These are phyloP conservation scores for Botrytis aclada DNA, from an alignment of 2,329 filamentous ascomycete genomes.

Conservation along the genomic window DNA sequence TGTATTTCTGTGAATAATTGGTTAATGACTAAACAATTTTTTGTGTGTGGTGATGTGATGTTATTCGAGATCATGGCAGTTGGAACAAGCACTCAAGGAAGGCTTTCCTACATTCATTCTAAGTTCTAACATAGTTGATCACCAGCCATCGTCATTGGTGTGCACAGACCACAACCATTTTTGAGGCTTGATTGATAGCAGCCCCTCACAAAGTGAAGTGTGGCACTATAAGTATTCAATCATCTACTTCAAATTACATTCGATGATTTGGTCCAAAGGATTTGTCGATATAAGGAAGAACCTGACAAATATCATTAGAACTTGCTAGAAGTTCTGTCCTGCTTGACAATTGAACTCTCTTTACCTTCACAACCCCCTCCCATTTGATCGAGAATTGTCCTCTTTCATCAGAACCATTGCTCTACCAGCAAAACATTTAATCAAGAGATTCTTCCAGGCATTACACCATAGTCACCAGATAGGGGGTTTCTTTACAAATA, in stretches of 20 bases:
- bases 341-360: background rate
- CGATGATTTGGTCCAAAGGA: background rate
- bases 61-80: background rate
- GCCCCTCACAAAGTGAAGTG: background rate
- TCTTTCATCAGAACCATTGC: background rate
- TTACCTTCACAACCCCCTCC: background rate
- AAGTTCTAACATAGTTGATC: background rate
- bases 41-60: background rate
- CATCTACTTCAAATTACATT: background rate
- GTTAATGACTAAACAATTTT: background rate
- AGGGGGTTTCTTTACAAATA: no score
- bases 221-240: background rate
- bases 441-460: background rate
- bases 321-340: background rate
- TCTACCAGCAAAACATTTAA: background rate
- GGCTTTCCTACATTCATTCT: background rate
- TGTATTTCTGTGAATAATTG: background rate
- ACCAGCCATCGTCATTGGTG: conserved; percentile 16
- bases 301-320: background rate
- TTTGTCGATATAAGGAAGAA: background rate
- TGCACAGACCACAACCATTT: conserved; percentile 4
- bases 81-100: background rate
- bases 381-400: background rate
- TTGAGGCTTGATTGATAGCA: background rate
- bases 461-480: background rate